These are phyloP conservation scores for Podila epicladia DNA, from an alignment of 192 early-diverging fungal species.

Conservation along the genomic window DNA sequence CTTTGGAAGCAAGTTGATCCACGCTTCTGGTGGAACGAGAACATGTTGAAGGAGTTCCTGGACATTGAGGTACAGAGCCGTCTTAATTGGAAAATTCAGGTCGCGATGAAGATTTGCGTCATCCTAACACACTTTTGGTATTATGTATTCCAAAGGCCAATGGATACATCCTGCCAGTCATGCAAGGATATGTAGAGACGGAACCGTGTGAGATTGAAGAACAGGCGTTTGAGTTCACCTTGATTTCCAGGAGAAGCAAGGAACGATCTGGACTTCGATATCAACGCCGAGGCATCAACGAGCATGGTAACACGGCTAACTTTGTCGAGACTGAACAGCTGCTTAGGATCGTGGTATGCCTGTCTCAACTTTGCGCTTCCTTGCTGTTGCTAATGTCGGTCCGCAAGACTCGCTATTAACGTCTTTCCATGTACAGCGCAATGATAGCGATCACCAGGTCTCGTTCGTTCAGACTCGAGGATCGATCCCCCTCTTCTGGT, in stretches of 20 bases:
- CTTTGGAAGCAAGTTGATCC: conserved; percentile 52
- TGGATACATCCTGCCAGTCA: conserved; percentile 66
- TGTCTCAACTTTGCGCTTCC: neutral
- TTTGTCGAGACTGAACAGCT: conserved; percentile 98
- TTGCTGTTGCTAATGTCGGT: neutral
- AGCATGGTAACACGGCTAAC: conserved; percentile 89
- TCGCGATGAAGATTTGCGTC: neutral
- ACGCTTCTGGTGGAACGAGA: conserved; percentile 73
- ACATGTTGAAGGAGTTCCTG: conserved; percentile 54
- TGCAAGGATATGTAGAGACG: conserved; percentile 77
- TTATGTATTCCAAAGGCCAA: conserved; percentile 45
- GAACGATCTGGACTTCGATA: conserved; percentile 80
- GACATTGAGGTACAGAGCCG: conserved; percentile 45
- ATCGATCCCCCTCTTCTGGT: conserved; percentile 85
- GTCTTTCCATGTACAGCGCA: conserved; percentile 18
- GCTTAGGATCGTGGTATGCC: conserved; percentile 63
- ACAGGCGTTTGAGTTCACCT: conserved; percentile 67
- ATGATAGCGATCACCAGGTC: conserved; percentile 59
- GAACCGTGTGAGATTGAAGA: conserved; percentile 70
- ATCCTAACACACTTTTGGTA: neutral
- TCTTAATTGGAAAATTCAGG: neutral
- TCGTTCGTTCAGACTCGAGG: conserved; percentile 95
- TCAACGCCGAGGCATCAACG: conserved; percentile 89
- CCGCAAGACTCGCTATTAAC: neutral
- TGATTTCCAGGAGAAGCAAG: conserved; percentile 73